These are phyloP conservation scores for Metschnikowia henanensis DNA, from an alignment of 805 yeast genomes.

Conservation along the genomic window DNA sequence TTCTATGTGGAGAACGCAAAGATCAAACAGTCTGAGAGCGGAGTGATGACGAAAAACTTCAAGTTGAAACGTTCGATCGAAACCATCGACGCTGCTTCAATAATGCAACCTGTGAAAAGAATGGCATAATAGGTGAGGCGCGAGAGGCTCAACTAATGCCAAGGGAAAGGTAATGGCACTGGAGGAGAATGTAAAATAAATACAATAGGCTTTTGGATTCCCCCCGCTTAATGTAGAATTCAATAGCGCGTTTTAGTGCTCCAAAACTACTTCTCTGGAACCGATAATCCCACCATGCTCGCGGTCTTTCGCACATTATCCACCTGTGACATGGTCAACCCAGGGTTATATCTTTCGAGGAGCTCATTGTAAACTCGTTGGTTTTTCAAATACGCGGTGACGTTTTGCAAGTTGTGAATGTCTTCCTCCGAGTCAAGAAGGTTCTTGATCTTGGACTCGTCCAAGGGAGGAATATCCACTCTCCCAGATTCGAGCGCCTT, in stretches of 20 bases:
- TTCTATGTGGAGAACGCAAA: conserved; percentile 33
- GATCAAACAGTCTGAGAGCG: conserved; percentile 28
- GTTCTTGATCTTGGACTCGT: conserved; percentile 1
- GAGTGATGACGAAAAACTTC: conserved; percentile 28
- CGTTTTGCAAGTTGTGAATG: conserved; percentile 50
- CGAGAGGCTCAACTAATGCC: too few species aligned
- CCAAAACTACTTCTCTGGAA: conserved; percentile 29
- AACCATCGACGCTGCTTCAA: conserved; percentile 4
- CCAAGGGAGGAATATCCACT: conserved; percentile 14
- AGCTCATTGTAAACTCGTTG: conserved; percentile 80
- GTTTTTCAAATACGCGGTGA: conserved; percentile 59
- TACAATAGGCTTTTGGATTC: not conserved
- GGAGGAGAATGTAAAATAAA: not conserved
- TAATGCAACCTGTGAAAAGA: conserved; percentile 7
- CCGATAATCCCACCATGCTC: conserved; percentile 76
- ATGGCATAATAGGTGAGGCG: conserved; percentile 8
- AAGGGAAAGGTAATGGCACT: too few species aligned
- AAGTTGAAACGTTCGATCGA: conserved; percentile 27
- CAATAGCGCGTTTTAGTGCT: too few species aligned
- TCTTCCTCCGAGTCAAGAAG: conserved; percentile 14
- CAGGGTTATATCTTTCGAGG: conserved; percentile 85
- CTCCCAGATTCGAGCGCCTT: conserved; percentile 21
- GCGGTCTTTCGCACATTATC: conserved; percentile 84
- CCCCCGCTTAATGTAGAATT: too few species aligned
- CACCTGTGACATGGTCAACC: conserved; percentile 70